A percentile compares a stretch with the other conserved stretches of the same genome.
Evolutionary conservation across 495 filamentous ascomycete genomes (phyloP).

Genomic region (Apodospora peruviana): DNA sequence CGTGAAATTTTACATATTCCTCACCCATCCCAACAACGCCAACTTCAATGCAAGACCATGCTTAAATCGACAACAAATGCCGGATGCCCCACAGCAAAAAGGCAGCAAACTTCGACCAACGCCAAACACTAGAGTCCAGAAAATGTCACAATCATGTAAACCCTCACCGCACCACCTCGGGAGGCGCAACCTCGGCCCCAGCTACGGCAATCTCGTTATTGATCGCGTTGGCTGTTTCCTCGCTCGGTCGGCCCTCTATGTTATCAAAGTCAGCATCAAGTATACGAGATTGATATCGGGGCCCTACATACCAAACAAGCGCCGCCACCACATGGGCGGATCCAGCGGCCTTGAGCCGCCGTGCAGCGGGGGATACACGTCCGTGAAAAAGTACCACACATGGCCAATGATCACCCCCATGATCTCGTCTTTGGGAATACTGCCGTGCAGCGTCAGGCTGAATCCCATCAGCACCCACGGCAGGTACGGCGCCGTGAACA

Average conservation of each 20-base stretch:
- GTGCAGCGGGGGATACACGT: conserved; percentile 90
- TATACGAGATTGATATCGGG: not conserved
- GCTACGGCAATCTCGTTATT: conserved; percentile 50
- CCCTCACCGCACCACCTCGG: conserved; percentile 27
- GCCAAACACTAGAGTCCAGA: not conserved
- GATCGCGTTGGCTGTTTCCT: conserved; percentile 41
- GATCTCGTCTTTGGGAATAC: conserved; percentile 90
- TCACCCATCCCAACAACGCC: too few relatives aligned
- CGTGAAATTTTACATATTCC: too few relatives aligned
- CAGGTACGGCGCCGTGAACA: conserved; percentile 89
- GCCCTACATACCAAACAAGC: conserved; percentile 67
- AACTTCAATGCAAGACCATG: too few relatives aligned
- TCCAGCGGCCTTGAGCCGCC: conserved; percentile 81
- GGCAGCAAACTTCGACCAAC: not conserved
- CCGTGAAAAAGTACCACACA: conserved; percentile 96
- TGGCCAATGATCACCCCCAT: conserved; percentile 91
- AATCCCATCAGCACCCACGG: conserved; percentile 96
- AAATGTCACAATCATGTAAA: not conserved
- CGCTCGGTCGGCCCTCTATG: conserved; percentile 35
- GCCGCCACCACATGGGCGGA: conserved; percentile 85
- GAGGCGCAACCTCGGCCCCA: conserved; percentile 25
- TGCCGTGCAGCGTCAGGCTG: conserved; percentile 77
- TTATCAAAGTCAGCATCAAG: conserved; percentile 1
- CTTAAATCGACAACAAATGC: too few relatives aligned
- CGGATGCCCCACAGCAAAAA: too few relatives aligned